A percentile compares a stretch with the other conserved stretches of the same genome.
These are phyloP conservation scores for Cordia subcordata DNA, from an alignment of 257 asterid genomes.

Conservation along the genomic window DNA sequence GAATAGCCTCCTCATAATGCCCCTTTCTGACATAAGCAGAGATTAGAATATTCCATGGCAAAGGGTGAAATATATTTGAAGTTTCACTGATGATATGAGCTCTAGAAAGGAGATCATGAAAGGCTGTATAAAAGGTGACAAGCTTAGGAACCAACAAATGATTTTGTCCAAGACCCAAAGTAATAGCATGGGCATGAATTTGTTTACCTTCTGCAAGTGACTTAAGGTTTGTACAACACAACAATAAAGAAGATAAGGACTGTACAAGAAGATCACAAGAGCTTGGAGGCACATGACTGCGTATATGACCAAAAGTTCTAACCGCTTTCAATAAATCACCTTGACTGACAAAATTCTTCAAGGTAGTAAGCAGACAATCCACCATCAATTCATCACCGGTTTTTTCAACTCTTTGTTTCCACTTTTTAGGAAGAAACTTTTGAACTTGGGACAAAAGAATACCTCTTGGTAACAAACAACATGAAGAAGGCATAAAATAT, in stretches of 20 bases:
- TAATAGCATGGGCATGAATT: constrained; percentile 60
- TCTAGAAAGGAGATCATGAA: constrained; percentile 33
- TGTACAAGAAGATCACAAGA: constrained; percentile 39
- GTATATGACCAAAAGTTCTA: constrained; percentile 43
- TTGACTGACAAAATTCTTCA: constrained; percentile 50
- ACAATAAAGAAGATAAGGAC: constrained; percentile 55
- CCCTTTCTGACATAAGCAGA: constrained; percentile 56
- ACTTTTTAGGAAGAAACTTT: constrained; percentile 48
- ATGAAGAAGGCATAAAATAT: constrained; percentile 38
- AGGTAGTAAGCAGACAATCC: constrained; percentile 43
- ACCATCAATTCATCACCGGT: constrained; percentile 36
- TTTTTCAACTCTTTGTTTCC: constrained; percentile 30
- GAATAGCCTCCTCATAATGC: constrained; percentile 38
- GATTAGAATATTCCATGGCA: constrained; percentile 80
- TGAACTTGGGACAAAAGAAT: constrained; percentile 36
- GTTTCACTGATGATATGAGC: constrained; percentile 42
- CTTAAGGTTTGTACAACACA: constrained; percentile 47
- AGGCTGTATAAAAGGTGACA: constrained; percentile 48
- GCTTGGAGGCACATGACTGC: constrained; percentile 33
- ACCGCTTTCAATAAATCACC: constrained; percentile 66
- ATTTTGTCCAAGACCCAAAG: constrained; percentile 50
- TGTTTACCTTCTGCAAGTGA: constrained; percentile 57
- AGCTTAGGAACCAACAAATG: constrained; percentile 53
- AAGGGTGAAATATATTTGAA: constrained; percentile 45
- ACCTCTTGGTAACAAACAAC: constrained; percentile 33